Conservation (phyloP, 495 filamentous ascomycete species). For the Hypoxylon fragiforme region DNA sequence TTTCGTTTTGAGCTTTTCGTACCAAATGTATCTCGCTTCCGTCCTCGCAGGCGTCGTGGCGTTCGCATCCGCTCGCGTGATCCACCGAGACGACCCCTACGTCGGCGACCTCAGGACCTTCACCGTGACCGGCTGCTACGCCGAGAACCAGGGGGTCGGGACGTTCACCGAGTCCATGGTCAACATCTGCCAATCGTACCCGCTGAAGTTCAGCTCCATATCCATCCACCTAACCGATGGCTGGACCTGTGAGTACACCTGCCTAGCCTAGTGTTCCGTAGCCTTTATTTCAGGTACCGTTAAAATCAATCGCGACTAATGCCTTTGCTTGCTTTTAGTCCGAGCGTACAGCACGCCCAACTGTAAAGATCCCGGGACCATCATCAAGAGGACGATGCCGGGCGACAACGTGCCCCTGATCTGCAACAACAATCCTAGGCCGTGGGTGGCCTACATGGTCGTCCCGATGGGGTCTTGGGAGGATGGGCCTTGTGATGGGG, state of each 20-base stretch:
- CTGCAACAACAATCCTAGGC: constrained; percentile 17
- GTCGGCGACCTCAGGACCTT: constrained; percentile 27
- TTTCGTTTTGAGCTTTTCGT: neutral
- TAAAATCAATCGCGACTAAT: too few relatives aligned
- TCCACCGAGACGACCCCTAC: constrained; percentile 15
- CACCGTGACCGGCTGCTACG: neutral
- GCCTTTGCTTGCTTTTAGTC: constrained; percentile 17
- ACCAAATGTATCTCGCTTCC: constrained; percentile 12
- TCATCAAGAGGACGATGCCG: constrained; percentile 5
- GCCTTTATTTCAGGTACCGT: too few relatives aligned
- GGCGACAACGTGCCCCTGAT: constrained; percentile 1
- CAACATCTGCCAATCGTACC: constrained; percentile 8
- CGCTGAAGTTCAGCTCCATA: constrained; percentile 11
- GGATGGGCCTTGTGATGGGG: neutral
- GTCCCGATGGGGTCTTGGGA: neutral
- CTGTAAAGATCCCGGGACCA: constrained; percentile 14
- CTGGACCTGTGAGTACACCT: constrained; percentile 19
- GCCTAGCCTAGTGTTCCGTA: neutral
- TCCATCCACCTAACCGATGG: constrained; percentile 16
- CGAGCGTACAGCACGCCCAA: constrained; percentile 7
- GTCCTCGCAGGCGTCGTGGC: neutral
- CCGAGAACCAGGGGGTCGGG: constrained; percentile 26
- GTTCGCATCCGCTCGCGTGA: constrained; percentile 2
- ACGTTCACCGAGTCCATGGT: constrained; percentile 28
- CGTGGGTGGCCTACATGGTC: constrained; percentile 24